These are phyloP conservation scores for Thyridium curvatum DNA, from an alignment of 2,329 filamentous ascomycete species.

Conservation along the genomic window DNA sequence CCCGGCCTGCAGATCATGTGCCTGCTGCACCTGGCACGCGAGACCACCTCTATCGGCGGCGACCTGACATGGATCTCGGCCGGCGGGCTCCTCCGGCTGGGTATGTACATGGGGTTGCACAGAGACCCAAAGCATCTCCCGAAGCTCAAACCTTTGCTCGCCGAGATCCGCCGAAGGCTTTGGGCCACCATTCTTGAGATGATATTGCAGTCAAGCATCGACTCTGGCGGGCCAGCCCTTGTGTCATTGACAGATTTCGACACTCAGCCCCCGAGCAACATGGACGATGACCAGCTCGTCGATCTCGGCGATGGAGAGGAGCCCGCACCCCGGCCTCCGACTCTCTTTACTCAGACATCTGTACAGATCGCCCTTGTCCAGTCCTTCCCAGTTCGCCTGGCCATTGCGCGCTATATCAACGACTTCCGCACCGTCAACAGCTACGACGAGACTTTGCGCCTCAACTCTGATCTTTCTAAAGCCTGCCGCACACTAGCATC, in stretches of 20 bases:
- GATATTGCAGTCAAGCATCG: conserved; percentile 34
- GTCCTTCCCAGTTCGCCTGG: conserved; percentile 35
- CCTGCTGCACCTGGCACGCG: conserved; percentile 42
- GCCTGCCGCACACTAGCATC: conserved; percentile 26
- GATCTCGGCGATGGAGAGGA: conserved; percentile 5
- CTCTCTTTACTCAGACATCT: conserved; percentile 37
- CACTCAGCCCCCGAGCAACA: conserved; percentile 40
- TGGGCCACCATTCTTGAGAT: conserved; percentile 49
- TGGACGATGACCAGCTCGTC: conserved; percentile 41
- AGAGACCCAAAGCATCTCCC: conserved; percentile 36
- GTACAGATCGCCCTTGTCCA: conserved; percentile 38
- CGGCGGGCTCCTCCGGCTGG: conserved; percentile 35
- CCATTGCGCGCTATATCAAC: conserved; percentile 38
- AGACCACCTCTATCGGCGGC: conserved; percentile 31
- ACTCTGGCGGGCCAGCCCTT: conserved; percentile 38
- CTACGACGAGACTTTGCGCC: conserved; percentile 40
- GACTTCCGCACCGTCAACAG: conserved; percentile 33
- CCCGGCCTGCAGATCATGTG: conserved; percentile 44
- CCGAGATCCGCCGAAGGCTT: conserved; percentile 42
- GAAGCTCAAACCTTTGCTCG: conserved; percentile 21
- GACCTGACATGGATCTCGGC: conserved; percentile 42
- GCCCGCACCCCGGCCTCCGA: conserved; percentile 22
- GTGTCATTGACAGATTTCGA: conserved; percentile 39
- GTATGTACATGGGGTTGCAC: conserved; percentile 45
- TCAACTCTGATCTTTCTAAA: conserved; percentile 37